Base-by-base conservation (phyloP, 129 eudicot genomes). In the Saussurea involucrata region DNA sequence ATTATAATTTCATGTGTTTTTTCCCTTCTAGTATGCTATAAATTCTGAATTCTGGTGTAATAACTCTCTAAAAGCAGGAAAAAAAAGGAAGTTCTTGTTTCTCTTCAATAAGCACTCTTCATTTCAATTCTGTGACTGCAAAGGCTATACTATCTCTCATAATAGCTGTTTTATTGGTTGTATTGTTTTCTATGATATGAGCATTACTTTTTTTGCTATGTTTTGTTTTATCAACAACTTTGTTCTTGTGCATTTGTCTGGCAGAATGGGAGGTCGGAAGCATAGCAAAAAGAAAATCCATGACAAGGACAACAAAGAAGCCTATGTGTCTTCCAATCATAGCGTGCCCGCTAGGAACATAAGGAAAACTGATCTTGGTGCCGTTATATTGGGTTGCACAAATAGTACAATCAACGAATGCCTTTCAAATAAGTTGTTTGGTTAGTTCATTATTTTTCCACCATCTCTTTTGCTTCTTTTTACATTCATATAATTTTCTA, bases 301-400 rank as follows among this genome's bases (percentile, higher is more conserved):
- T 11, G 66, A 68, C 0, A 4, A 40, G 80, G 55, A 58, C 40
- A 66, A 15, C 15, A 27, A 79, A 63, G 82, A 70, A 65, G 66
- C 80, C 22, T 20, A 60, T 3, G 22, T 22, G 64, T 32, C 69
- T 44, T 63, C 67, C 27, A 88, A 88, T 37, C 20, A 42, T 20
- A 81, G 86, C 37, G 77, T 29, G 22, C 74, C 87, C 49, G 91
- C 97, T 15, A 86, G 95, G 66, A 88, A 90, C 24, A 7, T 93
- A 64, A 73, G 84, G 13, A 87, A 82, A 63, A 33, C 63, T 15
- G 87, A 88, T 73, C 87, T 93, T 32, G 97, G 86, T 64, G 86
- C 83, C 0, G 92, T 90, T 24, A 89, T 93, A 18, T 93, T 90
- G 61, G 97, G 98, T 34, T 84, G 95, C 87, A 90, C 83, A 53